Evolutionary conservation across 139 green algal species (phyloP), one percentile per base, ranked within the genome.

Genomic region (Picochlorum costavermella): DNA sequence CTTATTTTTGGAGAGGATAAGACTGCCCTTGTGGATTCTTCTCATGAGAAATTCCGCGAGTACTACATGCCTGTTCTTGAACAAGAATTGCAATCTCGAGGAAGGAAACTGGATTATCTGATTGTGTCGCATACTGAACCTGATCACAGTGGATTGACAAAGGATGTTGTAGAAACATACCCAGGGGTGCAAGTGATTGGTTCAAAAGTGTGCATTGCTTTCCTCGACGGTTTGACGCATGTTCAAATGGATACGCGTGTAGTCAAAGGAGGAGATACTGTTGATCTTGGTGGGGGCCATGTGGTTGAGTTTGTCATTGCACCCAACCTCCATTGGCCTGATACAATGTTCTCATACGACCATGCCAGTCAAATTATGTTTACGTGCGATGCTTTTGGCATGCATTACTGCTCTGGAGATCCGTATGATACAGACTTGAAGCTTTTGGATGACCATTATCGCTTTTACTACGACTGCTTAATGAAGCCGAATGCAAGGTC

Each of bases 381-480:
- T 85, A 98, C 92, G 3, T 98, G 92, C 78, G 92, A 98, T 64
- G 92, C 92, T 4, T 98, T 98, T 61, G 92, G 92, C 37, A 74
- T 84, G 82, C 92, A 98, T 75, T 96, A 94, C 81, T 97, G 91
- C 81, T 81, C 75, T 3, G 77, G 89, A 63, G 84, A 88, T 43
- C 76, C 83, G 50, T 91, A 84, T 60, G 87, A 94, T 73, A 77
- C 72, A 8, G 76, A 92, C 56, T 66, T 79, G 36, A 46, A 29
- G 25, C 50, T 75, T 25, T 63, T 84, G 45, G 60, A 79, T 56
- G 67, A 75, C 4, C 87, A 95, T 75, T 90, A 78, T 72, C 78
- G 84, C 10, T 98, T 97, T 75, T 98, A 98, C 73, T 98, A 97
- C 67, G 88, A 98, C 66, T 98, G 92, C 83, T 76, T 98, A 40